Conservation (phyloP, 441 rosid genomes). For the Cnidoscolus chayamansa region DNA sequence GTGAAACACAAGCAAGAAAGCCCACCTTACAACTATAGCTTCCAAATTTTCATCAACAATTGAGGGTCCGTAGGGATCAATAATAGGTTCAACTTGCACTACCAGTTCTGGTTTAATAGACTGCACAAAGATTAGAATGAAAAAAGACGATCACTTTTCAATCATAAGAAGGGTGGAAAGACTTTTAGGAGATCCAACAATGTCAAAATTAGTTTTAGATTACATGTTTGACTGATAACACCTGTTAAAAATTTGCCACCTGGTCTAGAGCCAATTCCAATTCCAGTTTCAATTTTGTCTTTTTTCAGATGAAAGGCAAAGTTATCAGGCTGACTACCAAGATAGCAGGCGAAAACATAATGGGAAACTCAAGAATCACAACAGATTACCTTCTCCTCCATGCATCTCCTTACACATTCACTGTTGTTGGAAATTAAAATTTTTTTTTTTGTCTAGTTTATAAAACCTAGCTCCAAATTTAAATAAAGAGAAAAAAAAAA, state of each 20-base stretch:
- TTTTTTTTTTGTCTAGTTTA: background rate
- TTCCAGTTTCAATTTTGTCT: background rate
- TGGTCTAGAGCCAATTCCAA: background rate
- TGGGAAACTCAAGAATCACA: background rate
- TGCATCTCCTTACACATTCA: background rate
- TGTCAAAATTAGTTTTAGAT: background rate
- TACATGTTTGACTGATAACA: background rate
- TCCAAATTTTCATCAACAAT: conserved; percentile 69
- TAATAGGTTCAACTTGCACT: conserved; percentile 77
- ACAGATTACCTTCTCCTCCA: background rate
- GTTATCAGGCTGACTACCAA: background rate
- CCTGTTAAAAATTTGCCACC: background rate
- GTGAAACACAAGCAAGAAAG: background rate
- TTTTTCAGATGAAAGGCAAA: background rate
- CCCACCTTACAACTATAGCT: conserved; percentile 89
- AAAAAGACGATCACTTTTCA: background rate
- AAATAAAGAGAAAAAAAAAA: background rate
- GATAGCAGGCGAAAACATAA: background rate
- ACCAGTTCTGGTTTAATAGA: conserved; percentile 69
- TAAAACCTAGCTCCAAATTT: background rate
- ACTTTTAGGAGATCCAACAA: background rate
- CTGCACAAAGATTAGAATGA: conserved; percentile 39
- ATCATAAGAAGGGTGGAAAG: background rate
- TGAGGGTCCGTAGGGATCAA: conserved; percentile 90
- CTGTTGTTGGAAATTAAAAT: background rate